A percentile compares a stretch with the other conserved stretches of the same genome.
Conservation (phyloP, 2,329 filamentous ascomycete species). For the Teratosphaeria gauchensis region DNA sequence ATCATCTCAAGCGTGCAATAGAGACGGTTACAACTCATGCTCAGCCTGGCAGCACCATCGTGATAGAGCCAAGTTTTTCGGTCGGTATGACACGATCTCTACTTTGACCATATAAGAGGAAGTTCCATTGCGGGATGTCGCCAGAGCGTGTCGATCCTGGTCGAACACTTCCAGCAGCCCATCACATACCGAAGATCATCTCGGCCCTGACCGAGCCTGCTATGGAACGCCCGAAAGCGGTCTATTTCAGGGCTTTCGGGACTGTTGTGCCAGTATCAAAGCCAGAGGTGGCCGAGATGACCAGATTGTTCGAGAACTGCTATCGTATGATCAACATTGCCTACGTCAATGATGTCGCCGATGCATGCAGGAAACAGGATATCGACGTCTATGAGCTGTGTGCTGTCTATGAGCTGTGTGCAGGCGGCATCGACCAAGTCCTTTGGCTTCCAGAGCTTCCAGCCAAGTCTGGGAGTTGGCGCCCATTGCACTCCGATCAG, state of each 20-base stretch:
- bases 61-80: neutral
- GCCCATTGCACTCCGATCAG: neutral
- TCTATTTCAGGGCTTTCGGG: neutral
- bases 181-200: neutral
- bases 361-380: neutral
- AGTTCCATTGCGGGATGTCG: neutral
- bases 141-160: neutral
- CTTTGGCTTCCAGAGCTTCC: neutral
- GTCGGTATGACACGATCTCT: neutral
- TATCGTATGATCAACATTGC: neutral
- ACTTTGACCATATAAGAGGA: neutral
- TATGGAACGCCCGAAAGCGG: neutral
- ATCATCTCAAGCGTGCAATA: neutral
- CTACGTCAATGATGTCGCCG: neutral
- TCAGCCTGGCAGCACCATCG: neutral
- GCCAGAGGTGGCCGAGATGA: neutral
- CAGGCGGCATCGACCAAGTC: neutral
- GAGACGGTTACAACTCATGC: neutral
- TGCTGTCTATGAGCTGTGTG: neutral
- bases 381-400: neutral
- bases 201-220: neutral
- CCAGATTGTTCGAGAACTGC: neutral
- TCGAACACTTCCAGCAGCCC: neutral
- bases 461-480: neutral
- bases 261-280: neutral